Percentiles rank a stretch among this genome's conserved stretches.
These are phyloP conservation scores for Scheffersomyces lignicola DNA, from an alignment of 1,139 yeast species.

Conservation along the genomic window DNA sequence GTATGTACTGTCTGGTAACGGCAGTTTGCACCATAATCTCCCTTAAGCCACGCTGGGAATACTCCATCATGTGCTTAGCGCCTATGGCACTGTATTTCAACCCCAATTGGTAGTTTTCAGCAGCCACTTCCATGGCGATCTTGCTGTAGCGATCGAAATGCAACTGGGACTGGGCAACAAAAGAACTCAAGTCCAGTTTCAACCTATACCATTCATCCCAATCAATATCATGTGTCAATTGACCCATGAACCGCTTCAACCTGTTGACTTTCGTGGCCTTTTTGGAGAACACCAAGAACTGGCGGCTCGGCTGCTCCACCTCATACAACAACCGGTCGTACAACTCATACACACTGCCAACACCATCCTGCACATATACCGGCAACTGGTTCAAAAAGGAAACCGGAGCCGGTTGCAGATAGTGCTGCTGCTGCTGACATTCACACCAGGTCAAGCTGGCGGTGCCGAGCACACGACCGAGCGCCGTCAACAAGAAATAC, in stretches of 20 bases:
- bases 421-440: too few species aligned
- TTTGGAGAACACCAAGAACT: constrained; percentile 7
- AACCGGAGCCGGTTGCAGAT: too few species aligned
- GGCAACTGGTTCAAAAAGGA: constrained; percentile 7
- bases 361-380: neutral
- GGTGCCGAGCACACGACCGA: neutral
- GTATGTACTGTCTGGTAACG: neutral
- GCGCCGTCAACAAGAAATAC: neutral
- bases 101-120: neutral
- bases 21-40: constrained; percentile 2
- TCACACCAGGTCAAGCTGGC: too few species aligned
- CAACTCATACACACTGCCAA: constrained; percentile 10
- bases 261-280: constrained; percentile 9
- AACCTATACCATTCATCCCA: neutral
- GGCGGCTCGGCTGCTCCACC: constrained; percentile 6
- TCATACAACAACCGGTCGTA: constrained; percentile 16
- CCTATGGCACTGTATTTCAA: constrained; percentile 4
- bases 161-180: neutral
- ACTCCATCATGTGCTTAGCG: neutral
- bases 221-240: constrained; percentile 1
- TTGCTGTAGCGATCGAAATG: neutral
- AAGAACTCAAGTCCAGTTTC: neutral
- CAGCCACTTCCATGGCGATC: neutral
- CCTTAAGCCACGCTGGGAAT: constrained; percentile 3
- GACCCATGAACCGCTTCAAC: constrained; percentile 6